phyloP scores from a whole-genome alignment of 2,329 filamentous ascomycete genomes.

The Cladobotryum mycophilum region DNA sequence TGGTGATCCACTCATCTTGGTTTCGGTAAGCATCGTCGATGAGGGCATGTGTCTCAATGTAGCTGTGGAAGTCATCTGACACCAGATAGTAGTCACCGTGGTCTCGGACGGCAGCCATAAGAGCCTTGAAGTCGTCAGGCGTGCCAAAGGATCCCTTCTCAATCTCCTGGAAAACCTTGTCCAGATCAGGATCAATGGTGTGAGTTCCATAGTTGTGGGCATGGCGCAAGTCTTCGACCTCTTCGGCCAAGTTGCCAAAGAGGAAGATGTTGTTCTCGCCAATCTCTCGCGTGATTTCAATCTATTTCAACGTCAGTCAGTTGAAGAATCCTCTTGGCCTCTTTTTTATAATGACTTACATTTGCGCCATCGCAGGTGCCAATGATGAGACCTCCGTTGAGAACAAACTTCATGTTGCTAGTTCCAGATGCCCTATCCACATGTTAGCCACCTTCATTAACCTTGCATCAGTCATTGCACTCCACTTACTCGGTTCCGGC shows the following conservation, averaged over 20 bases:
- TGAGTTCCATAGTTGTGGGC: constrained; percentile 78
- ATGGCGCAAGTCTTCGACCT: constrained; percentile 93
- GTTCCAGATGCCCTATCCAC: constrained; percentile 61
- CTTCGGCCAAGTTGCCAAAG: constrained; percentile 91
- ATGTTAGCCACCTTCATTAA: constrained; percentile 12
- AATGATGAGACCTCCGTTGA: constrained; percentile 95
- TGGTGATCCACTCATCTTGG: constrained; percentile 86
- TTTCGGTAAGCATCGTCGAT: constrained; percentile 91
- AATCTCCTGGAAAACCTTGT: constrained; percentile 79
- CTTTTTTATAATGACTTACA: constrained; percentile 46
- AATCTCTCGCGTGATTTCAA: constrained; percentile 96
- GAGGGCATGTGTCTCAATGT: constrained; percentile 81
- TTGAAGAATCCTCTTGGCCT: not conserved
- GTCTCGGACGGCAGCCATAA: constrained; percentile 78
- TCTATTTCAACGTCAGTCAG: constrained; percentile 37
- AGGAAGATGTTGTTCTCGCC: constrained; percentile 98
- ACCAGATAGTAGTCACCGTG: constrained; percentile 98
- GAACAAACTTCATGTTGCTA: constrained; percentile 99
- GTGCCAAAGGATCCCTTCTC: constrained; percentile 76
- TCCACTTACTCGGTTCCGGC: constrained; percentile 75
- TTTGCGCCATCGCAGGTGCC: constrained; percentile 98
- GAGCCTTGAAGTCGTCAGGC: constrained; percentile 67
- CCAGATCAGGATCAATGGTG: constrained; percentile 67
- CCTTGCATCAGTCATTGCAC: not conserved
- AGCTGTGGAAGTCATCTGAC: constrained; percentile 94